Evolutionary conservation across 371 early-diverging fungal species (phyloP).

Genomic region (Fennellomyces sp.): DNA sequence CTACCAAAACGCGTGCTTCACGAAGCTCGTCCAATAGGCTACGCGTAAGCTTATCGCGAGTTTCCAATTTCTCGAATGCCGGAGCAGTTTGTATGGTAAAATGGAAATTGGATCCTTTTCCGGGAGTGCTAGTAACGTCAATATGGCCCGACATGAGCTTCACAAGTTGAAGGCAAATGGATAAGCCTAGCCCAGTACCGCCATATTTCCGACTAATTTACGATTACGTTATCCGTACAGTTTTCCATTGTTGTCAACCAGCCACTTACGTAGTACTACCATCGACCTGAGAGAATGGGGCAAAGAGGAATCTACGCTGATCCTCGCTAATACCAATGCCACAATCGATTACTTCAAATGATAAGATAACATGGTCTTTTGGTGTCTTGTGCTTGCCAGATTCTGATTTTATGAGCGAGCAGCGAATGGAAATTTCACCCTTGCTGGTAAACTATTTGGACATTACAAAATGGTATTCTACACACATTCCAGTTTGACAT

Average conservation of each 20-base stretch:
- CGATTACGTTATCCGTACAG: background rate
- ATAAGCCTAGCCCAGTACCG: constrained; percentile 65
- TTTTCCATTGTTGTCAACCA: too few relatives aligned
- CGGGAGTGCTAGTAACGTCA: constrained; percentile 51
- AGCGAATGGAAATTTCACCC: background rate
- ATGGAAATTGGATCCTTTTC: constrained; percentile 58
- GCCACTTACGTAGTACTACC: constrained; percentile 55
- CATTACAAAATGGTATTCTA: background rate
- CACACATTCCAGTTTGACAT: background rate
- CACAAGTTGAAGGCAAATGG: constrained; percentile 57
- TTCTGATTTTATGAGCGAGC: constrained; percentile 26
- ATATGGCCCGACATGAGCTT: constrained; percentile 59
- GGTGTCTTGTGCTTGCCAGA: constrained; percentile 27
- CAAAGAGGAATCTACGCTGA: constrained; percentile 56
- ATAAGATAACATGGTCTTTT: constrained; percentile 4
- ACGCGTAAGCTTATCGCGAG: constrained; percentile 16
- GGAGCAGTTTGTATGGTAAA: constrained; percentile 45
- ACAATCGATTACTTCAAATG: constrained; percentile 48
- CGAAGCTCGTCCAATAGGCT: constrained; percentile 20
- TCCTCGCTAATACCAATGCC: constrained; percentile 62
- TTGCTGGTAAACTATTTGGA: background rate
- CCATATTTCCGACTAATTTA: constrained; percentile 53
- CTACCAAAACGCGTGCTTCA: constrained; percentile 33
- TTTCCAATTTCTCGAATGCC: constrained; percentile 25
- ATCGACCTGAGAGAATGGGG: constrained; percentile 60